Base-by-base conservation (phyloP, 202 grass and related monocot genomes). In the Hordeum pubiflorum region DNA sequence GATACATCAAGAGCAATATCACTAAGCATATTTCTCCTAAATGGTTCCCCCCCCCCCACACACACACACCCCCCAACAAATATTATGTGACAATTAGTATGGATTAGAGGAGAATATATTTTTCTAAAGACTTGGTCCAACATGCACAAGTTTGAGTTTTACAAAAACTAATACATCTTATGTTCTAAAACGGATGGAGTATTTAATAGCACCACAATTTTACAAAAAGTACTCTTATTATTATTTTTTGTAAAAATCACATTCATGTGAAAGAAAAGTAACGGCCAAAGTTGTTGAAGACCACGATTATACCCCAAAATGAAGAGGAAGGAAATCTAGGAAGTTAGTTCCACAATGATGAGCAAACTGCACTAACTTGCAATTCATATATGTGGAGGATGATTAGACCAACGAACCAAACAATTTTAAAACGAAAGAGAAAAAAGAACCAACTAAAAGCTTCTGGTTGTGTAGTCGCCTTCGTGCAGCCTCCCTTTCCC, bases 401-500 rank as follows among this genome's bases (percentile, higher is more conserved):
- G 77, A 85, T 89, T 81, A 65, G 63, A 58, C 13, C 78, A 65
- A 46, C 71, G 23, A 57, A 85, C 20, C 33, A 70, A 71, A 56
- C 10, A 24, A 34, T 26, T 62, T 50, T 34, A 9, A 54, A 21
- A 65, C 3, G 44, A 17, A 21, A 27, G 29, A 71, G 27, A 39
- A 18, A 29, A 72, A 39, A 27, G 39, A 75, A 31, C 20, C 71
- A 56, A 79, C 14, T n/a, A 72, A 59, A 88, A 71, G 55, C 43
- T 52, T 75, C 57, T 61, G 58, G 87, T 72, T 81, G 73, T 82
- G 82, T 32, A 22, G 87, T 85, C 87, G 78, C 78, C 82, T 81
- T 85, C 82, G 58, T 81, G 78, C 66, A 36, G 64, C 66, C 64
- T 66, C 82, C 78, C 77, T 89, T 82, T 82, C 66, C 41, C 36